A percentile compares a stretch with the other conserved stretches of the same genome.
phyloP scores from a whole-genome alignment of 116 monocot species.

The Posidonia oceanica region DNA sequence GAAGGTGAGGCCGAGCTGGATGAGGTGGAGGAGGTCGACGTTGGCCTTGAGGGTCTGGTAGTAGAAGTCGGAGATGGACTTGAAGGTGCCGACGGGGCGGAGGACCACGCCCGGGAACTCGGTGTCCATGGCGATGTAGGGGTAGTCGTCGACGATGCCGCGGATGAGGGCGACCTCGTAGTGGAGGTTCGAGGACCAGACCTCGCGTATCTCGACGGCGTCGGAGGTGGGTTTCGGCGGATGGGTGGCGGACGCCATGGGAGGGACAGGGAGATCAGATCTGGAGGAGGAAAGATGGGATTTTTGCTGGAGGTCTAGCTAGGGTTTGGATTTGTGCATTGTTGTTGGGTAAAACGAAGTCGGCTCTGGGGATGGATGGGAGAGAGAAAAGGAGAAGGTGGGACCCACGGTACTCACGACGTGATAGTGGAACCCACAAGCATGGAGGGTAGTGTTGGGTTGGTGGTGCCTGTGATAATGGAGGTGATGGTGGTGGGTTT shows the following conservation, averaged over 20 bases:
- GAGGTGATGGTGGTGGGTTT: no score
- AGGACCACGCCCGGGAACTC: constrained; percentile 35
- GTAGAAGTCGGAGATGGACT: constrained; percentile 12
- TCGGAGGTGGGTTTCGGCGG: constrained; percentile 1
- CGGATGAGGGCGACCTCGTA: constrained; percentile 26
- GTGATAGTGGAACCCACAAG: no score
- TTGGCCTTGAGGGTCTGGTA: constrained; percentile 31
- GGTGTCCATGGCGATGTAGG: constrained; percentile 37
- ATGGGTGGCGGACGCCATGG: background rate
- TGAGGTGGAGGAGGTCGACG: constrained; percentile 29
- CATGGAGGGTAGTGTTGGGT: no score
- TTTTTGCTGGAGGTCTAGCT: background rate
- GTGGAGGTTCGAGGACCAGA: constrained; percentile 23
- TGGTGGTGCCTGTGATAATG: no score
- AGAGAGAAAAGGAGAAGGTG: no score
- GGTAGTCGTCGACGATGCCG: constrained; percentile 21
- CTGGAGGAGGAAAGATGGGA: constrained; percentile 7
- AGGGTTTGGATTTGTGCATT: background rate
- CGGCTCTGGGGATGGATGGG: no score
- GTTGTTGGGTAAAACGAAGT: no score
- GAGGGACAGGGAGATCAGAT: constrained; percentile 37
- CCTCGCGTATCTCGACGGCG: constrained; percentile 23
- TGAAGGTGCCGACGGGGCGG: constrained; percentile 16
- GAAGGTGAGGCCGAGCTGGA: constrained; percentile 37
- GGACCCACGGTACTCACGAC: no score